phyloP scores from a whole-genome alignment of 2,329 filamentous ascomycete genomes.

The Aspergillus sclerotialis region DNA sequence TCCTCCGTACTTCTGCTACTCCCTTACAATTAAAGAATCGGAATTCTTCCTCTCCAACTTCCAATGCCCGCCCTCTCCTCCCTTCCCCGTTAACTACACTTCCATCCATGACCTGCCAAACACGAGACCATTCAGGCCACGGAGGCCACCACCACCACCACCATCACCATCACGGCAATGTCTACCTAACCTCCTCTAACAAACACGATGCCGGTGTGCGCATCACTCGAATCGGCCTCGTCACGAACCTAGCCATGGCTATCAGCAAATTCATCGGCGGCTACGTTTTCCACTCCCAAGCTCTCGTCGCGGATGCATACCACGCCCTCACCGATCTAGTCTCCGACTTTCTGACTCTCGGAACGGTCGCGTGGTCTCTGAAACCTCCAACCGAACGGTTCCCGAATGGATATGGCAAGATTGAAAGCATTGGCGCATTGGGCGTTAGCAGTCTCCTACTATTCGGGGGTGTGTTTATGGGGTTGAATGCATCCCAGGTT shows the following conservation, averaged over 20 bases:
- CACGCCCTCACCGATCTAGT: constrained; percentile 93
- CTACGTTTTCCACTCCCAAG: constrained; percentile 90
- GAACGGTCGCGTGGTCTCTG: constrained; percentile 89
- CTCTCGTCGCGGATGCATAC: constrained; percentile 87
- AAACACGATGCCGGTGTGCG: constrained; percentile 89
- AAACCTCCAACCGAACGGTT: constrained; percentile 77
- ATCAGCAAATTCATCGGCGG: constrained; percentile 87
- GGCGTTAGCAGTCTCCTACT: constrained; percentile 90
- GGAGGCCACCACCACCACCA: constrained; percentile 57
- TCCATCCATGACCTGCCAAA: constrained; percentile 37
- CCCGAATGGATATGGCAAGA: constrained; percentile 88
- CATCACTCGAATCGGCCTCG: constrained; percentile 82
- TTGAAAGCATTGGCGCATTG: constrained; percentile 91
- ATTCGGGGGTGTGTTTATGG: constrained; percentile 86
- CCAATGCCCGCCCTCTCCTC: constrained; percentile 1
- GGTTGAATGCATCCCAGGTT: constrained; percentile 64
- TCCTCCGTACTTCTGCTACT: no score
- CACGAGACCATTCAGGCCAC: constrained; percentile 39
- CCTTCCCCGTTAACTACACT: constrained; percentile 13
- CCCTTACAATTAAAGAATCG: no score
- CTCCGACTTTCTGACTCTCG: constrained; percentile 87
- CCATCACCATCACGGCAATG: constrained; percentile 75
- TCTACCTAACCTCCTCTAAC: constrained; percentile 71
- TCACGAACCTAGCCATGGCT: constrained; percentile 90
- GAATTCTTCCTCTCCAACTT: no score